phyloP scores from a whole-genome alignment of 2,329 filamentous ascomycete species.

The Talaromyces islandicus region DNA sequence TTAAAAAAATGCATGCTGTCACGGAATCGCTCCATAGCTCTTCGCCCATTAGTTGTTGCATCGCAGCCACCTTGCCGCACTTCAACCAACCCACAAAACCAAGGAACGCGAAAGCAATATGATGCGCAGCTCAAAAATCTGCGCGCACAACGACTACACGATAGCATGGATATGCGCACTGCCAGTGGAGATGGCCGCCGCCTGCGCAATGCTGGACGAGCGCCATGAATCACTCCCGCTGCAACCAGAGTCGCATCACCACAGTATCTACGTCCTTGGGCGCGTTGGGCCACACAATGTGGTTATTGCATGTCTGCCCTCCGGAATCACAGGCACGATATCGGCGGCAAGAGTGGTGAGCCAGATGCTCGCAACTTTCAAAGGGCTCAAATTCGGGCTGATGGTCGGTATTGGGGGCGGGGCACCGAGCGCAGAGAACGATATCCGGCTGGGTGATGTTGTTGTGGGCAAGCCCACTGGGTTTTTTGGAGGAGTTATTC shows the following conservation, averaged over 20 bases:
- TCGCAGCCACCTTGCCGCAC: background rate
- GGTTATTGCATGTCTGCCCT: slow-evolving; percentile 15
- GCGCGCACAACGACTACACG: background rate
- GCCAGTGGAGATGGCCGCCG: slow-evolving; percentile 3
- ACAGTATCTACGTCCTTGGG: slow-evolving; percentile 1
- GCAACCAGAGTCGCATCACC: background rate
- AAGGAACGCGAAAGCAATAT: too few relatives aligned
- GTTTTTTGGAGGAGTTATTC: slow-evolving; percentile 11
- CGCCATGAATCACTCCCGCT: background rate
- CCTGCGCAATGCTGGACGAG: slow-evolving; percentile 4
- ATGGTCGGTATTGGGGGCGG: slow-evolving; percentile 17
- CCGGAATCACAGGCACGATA: slow-evolving; percentile 12
- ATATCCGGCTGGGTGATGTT: slow-evolving; percentile 12
- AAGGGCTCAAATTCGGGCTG: slow-evolving; percentile 11
- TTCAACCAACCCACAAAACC: background rate
- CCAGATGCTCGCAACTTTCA: slow-evolving; percentile 15
- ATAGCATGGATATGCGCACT: slow-evolving; percentile 4
- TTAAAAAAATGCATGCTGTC: background rate
- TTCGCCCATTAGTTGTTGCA: background rate
- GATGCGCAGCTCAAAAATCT: background rate
- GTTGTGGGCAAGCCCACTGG: slow-evolving; percentile 13
- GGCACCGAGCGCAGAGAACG: slow-evolving; percentile 10
- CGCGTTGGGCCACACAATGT: slow-evolving; percentile 13
- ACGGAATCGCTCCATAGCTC: background rate
- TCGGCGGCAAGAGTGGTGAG: slow-evolving; percentile 13